Conservation (phyloP, 2,329 filamentous ascomycete genomes). For the Aspergillus sp. region DNA sequence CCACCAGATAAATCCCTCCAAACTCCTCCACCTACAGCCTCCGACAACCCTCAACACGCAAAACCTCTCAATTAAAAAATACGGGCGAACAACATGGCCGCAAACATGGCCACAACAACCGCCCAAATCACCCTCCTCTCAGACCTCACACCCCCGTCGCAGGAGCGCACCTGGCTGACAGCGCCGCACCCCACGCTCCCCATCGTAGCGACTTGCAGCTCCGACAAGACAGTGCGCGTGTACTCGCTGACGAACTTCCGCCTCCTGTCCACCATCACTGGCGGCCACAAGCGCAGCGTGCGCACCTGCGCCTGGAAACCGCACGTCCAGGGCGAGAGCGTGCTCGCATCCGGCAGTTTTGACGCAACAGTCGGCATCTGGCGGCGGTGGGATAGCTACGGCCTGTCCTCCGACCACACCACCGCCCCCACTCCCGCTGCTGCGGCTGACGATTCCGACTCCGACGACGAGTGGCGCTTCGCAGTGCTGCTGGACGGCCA, state of each 20-base stretch:
- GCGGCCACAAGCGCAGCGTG: conserved; percentile 89
- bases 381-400: conserved; percentile 60
- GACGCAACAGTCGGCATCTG: conserved; percentile 86
- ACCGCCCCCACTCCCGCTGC: conserved; percentile 10
- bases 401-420: conserved; percentile 19
- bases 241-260: conserved; percentile 82
- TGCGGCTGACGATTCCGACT: conserved; percentile 50
- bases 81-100: conserved; percentile 2
- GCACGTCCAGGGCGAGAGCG: conserved; percentile 61
- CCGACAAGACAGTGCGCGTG: conserved; percentile 80
- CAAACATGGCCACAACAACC: background rate
- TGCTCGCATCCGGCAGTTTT: conserved; percentile 89
- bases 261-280: conserved; percentile 73
- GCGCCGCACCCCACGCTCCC: conserved; percentile 83
- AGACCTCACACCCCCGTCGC: conserved; percentile 52
- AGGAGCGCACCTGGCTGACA: conserved; percentile 76
- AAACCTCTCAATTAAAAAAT: background rate
- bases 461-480: conserved; percentile 86
- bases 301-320: conserved; percentile 87
- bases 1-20: background rate
- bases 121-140: conserved; percentile 43
- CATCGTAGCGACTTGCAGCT: conserved; percentile 82
- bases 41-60: background rate
- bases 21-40: background rate
- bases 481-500: conserved; percentile 90